Conservation (phyloP, 345 rosid genomes). For the Sapria himalayana region DNA sequence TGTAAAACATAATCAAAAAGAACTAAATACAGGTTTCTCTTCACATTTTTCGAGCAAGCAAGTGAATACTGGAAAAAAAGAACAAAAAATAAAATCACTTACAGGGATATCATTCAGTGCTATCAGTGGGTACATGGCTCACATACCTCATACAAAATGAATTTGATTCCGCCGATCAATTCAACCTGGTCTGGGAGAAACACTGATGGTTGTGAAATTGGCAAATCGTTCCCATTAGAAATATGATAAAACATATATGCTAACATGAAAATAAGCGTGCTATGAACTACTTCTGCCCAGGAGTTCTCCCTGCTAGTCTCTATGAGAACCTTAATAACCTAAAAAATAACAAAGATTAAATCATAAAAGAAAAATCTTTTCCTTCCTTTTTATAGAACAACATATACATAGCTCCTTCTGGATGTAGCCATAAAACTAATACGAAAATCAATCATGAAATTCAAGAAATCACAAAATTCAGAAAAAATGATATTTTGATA, state of each 20-base stretch:
- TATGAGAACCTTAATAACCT: slow-evolving; percentile 74
- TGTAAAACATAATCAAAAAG: slow-evolving; percentile 71
- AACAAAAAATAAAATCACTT: background rate
- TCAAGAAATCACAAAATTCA: too few species aligned
- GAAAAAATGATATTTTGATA: too few species aligned
- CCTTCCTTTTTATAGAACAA: too few species aligned
- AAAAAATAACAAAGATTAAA: slow-evolving; percentile 11
- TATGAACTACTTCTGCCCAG: slow-evolving; percentile 96
- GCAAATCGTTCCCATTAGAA: slow-evolving; percentile 26
- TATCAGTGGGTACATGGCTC: background rate
- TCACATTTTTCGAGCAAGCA: slow-evolving; percentile 65
- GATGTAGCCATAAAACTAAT: too few species aligned
- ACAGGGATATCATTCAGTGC: background rate
- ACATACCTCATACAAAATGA: slow-evolving; percentile 75
- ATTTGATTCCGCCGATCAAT: slow-evolving; percentile 87
- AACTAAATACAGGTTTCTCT: slow-evolving; percentile 70
- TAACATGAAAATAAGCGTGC: slow-evolving; percentile 76
- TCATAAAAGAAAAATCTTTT: too few species aligned
- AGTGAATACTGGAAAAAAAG: slow-evolving; percentile 59
- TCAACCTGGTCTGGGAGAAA: slow-evolving; percentile 78
- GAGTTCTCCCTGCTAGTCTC: slow-evolving; percentile 55
- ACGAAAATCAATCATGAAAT: too few species aligned
- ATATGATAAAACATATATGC: slow-evolving; percentile 74
- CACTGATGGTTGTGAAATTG: slow-evolving; percentile 18
- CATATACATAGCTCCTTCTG: too few species aligned